These are phyloP conservation scores for Eucalyptus cladocalyx DNA, from an alignment of 345 rosid genomes.

Conservation along the genomic window DNA sequence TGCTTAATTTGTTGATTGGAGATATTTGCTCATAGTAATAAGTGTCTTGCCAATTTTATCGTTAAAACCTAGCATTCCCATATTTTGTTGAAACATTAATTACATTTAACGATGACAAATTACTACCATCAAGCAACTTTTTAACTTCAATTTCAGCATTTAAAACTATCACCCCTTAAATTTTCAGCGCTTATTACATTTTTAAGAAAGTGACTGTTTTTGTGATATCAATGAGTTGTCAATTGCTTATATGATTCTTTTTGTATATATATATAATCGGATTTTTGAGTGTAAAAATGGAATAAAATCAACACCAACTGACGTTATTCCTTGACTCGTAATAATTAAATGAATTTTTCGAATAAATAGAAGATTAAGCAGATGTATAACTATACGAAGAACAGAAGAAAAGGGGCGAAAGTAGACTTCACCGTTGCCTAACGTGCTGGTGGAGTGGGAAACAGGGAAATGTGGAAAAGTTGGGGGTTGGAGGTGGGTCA, in stretches of 20 bases:
- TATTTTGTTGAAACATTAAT: background rate
- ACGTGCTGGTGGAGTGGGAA: background rate
- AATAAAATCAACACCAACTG: background rate
- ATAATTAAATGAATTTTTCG: background rate
- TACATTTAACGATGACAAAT: background rate
- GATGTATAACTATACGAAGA: background rate
- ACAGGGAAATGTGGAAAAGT: background rate
- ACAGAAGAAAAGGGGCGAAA: background rate
- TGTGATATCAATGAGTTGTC: background rate
- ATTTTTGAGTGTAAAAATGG: background rate
- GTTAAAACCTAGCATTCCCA: background rate
- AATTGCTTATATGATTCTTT: too few relatives aligned
- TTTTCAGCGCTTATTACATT: background rate
- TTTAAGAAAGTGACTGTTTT: background rate
- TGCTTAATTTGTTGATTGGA: background rate
- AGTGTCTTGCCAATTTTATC: too few relatives aligned
- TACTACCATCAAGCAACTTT: background rate
- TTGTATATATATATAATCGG: background rate
- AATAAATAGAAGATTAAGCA: background rate
- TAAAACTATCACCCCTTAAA: background rate
- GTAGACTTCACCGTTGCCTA: too few relatives aligned
- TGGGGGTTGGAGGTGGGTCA: background rate
- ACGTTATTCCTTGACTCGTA: background rate
- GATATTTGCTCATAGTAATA: background rate
- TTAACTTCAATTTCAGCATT: background rate